Conservation (phyloP, 495 filamentous ascomycete genomes). For the Peziza echinospora region DNA sequence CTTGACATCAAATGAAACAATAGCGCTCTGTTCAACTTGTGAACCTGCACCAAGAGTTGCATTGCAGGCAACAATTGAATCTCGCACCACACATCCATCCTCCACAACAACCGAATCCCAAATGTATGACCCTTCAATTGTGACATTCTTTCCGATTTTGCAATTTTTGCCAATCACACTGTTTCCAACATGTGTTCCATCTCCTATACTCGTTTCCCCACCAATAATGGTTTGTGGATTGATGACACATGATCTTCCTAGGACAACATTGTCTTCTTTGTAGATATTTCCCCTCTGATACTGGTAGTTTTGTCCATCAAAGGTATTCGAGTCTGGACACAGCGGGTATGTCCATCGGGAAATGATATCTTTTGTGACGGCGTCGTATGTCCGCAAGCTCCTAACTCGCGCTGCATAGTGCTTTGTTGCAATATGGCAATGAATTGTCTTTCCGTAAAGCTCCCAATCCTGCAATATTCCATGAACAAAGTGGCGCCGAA, state of each 20-base stretch:
- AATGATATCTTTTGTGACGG: slow-evolving; percentile 72
- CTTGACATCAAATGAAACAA: slow-evolving; percentile 59
- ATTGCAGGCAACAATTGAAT: slow-evolving; percentile 53
- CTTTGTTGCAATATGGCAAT: slow-evolving; percentile 56
- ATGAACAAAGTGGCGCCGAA: slow-evolving; percentile 69
- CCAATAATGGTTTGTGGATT: slow-evolving; percentile 44
- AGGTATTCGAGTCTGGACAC: slow-evolving; percentile 69
- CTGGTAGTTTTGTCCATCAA: slow-evolving; percentile 53
- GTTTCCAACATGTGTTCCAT: slow-evolving; percentile 41
- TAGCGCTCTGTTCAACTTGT: slow-evolving; percentile 42
- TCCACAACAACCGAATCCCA: slow-evolving; percentile 68
- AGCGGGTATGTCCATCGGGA: slow-evolving; percentile 83
- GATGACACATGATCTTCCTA: slow-evolving; percentile 49
- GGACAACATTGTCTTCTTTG: slow-evolving; percentile 44
- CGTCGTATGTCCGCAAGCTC: slow-evolving; percentile 74
- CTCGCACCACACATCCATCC: slow-evolving; percentile 44
- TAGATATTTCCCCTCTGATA: slow-evolving; percentile 42
- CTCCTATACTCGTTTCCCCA: slow-evolving; percentile 49
- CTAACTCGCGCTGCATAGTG: slow-evolving; percentile 64
- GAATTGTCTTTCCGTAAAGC: slow-evolving; percentile 84
- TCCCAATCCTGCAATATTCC: slow-evolving; percentile 92
- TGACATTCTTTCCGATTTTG: slow-evolving; percentile 63
- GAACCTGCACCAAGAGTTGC: slow-evolving; percentile 49
- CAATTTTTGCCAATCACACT: slow-evolving; percentile 67
- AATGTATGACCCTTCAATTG: slow-evolving; percentile 60